These are phyloP conservation scores for Tritrichomonas musculus DNA, from an alignment of 208 protist species.

Conservation along the genomic window DNA sequence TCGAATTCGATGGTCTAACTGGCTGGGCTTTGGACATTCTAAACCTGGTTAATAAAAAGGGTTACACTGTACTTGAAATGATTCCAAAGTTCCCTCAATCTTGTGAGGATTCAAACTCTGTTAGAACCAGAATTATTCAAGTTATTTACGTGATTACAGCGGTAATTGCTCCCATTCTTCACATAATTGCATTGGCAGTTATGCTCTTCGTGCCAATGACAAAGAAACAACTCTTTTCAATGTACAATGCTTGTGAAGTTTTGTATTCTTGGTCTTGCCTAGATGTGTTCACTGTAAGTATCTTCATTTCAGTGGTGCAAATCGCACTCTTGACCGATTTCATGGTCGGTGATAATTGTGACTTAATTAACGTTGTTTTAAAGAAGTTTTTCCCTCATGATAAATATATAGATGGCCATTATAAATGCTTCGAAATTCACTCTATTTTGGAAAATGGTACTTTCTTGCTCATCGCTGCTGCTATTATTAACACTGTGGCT, in stretches of 20 bases:
- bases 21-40: background rate
- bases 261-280: slow-evolving; percentile 73
- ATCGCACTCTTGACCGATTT: slow-evolving; percentile 73
- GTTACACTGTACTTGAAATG: background rate
- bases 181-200: slow-evolving; percentile 51
- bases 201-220: slow-evolving; percentile 59
- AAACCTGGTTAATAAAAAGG: background rate
- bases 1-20: background rate
- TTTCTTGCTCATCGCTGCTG: background rate
- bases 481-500: background rate
- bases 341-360: slow-evolving; percentile 63
- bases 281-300: slow-evolving; percentile 72
- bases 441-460: background rate
- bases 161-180: slow-evolving; percentile 53
- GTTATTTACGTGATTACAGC: slow-evolving; percentile 49
- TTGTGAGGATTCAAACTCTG: background rate
- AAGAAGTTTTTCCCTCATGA: slow-evolving; percentile 17
- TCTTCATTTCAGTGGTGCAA: slow-evolving; percentile 71
- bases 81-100: background rate
- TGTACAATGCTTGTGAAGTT: slow-evolving; percentile 55
- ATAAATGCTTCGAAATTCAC: no score
- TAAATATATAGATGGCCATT: background rate
- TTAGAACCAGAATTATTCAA: slow-evolving; percentile 48
- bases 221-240: slow-evolving; percentile 31
- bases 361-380: slow-evolving; percentile 54